Evolutionary conservation across 352 stramenopile species (phyloP).

Genomic region (Phytophthora cryptogea): DNA sequence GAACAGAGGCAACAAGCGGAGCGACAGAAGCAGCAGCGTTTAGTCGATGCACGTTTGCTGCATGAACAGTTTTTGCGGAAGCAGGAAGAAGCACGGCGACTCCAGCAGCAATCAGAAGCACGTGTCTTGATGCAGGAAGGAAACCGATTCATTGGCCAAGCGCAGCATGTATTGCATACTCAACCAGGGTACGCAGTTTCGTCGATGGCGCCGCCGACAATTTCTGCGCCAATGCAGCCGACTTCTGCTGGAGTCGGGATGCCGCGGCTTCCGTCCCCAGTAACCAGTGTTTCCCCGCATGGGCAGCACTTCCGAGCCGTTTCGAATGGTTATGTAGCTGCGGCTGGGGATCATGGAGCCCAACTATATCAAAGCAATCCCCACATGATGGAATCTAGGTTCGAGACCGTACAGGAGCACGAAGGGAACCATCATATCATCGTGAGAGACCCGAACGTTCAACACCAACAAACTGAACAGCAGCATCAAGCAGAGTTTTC

Average conservation of each 20-base stretch:
- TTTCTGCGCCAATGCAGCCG: constrained; percentile 19
- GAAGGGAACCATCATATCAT: constrained; percentile 26
- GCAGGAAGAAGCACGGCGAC: constrained; percentile 11
- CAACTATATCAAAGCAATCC: constrained; percentile 22
- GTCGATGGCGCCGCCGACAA: constrained; percentile 18
- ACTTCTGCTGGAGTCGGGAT: constrained; percentile 10
- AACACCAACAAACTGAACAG: constrained; percentile 17
- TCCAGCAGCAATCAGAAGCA: constrained; percentile 17
- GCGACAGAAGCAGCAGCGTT: constrained; percentile 10
- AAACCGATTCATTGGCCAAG: constrained; percentile 24
- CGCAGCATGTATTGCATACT: constrained; percentile 24
- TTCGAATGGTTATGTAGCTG: constrained; percentile 15
- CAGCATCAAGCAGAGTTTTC: constrained; percentile 16
- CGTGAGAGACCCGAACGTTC: constrained; percentile 25
- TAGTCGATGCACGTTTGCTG: constrained; percentile 25
- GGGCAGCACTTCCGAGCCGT: constrained; percentile 16
- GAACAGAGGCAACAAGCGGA: constrained; percentile 6
- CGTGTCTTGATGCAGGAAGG: constrained; percentile 14
- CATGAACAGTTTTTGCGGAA: constrained; percentile 23
- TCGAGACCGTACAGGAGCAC: constrained; percentile 33
- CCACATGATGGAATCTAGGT: constrained; percentile 11
- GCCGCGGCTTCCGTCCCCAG: constrained; percentile 17
- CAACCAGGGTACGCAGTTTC: constrained; percentile 20
- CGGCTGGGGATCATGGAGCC: constrained; percentile 5
- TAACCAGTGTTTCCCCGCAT: constrained; percentile 14